A percentile compares a stretch with the other conserved stretches of the same genome.
These are phyloP conservation scores for Hericium erinaceus DNA, from an alignment of 768 basidiomycete species.

Conservation along the genomic window DNA sequence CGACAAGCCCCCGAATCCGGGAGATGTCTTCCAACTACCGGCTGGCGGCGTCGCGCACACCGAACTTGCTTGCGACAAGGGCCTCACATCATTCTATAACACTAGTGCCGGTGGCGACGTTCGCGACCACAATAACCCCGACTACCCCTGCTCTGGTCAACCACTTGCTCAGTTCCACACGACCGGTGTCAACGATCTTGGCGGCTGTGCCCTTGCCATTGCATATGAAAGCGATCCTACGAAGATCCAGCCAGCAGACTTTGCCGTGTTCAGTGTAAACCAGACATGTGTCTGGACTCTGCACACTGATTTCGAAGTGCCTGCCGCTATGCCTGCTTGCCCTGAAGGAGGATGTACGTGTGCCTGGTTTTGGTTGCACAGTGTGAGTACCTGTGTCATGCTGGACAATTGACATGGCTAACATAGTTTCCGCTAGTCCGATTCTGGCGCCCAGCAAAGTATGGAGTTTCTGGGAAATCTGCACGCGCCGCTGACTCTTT, in stretches of 20 bases:
- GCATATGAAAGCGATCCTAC: conserved; percentile 31
- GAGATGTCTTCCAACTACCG: conserved; percentile 24
- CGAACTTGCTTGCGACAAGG: conserved; percentile 26
- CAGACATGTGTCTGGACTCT: conserved; percentile 33
- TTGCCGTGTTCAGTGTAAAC: conserved; percentile 34
- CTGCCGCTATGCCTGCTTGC: conserved; percentile 33
- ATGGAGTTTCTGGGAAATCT: conserved; percentile 1
- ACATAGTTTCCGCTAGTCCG: background rate
- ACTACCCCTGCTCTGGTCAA: conserved; percentile 18
- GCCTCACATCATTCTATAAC: conserved; percentile 18
- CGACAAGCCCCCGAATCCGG: conserved; percentile 21
- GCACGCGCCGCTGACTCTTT: background rate
- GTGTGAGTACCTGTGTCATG: conserved; percentile 1
- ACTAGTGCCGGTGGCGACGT: conserved; percentile 17
- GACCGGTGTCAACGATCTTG: conserved; percentile 21
- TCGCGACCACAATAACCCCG: conserved; percentile 7
- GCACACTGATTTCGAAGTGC: conserved; percentile 32
- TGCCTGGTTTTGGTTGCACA: conserved; percentile 34
- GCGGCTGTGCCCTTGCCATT: conserved; percentile 33
- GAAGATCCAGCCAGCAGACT: conserved; percentile 30
- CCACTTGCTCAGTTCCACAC: conserved; percentile 21
- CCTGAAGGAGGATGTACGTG: conserved; percentile 35
- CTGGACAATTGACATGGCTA: background rate
- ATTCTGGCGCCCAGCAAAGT: conserved; percentile 30
- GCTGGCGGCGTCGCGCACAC: conserved; percentile 17